A percentile compares a stretch with the other conserved stretches of the same genome.
These are phyloP conservation scores for Gamsiella multidivaricata DNA, from an alignment of 192 early-diverging fungal species.

Conservation along the genomic window DNA sequence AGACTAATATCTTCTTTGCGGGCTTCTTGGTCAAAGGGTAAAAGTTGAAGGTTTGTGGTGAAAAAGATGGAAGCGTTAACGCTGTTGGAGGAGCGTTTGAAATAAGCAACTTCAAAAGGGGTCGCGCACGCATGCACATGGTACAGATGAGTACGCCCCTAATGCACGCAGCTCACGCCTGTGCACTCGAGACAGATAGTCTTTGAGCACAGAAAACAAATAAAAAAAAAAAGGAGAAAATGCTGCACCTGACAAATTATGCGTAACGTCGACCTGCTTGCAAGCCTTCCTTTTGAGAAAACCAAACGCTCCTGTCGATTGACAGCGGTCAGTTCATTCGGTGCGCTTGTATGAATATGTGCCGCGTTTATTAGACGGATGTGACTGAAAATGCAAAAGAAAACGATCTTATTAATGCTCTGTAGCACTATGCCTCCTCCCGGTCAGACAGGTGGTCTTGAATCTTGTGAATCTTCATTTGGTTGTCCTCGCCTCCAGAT, in stretches of 20 bases:
- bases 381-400: neutral
- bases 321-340: too few relatives aligned
- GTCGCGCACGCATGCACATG: slow-evolving; percentile 13
- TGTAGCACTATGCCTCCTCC: slow-evolving; percentile 22
- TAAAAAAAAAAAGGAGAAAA: neutral
- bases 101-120: slow-evolving; percentile 9
- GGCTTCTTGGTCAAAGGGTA: too few relatives aligned
- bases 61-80: neutral
- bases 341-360: neutral
- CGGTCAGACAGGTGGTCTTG: slow-evolving; percentile 50
- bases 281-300: neutral
- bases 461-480: slow-evolving; percentile 66
- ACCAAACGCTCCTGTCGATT: neutral
- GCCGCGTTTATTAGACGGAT: too few relatives aligned
- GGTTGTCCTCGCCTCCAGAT: slow-evolving; percentile 81
- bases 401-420: neutral
- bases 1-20: too few relatives aligned
- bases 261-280: slow-evolving; percentile 3
- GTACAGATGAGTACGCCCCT: neutral
- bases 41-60: too few relatives aligned
- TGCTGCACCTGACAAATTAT: slow-evolving; percentile 6
- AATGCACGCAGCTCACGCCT: neutral
- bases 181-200: too few relatives aligned
- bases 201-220: neutral
- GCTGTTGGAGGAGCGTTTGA: neutral